Conservation (phyloP, 306 rosid species). For the Parietaria judaica region DNA sequence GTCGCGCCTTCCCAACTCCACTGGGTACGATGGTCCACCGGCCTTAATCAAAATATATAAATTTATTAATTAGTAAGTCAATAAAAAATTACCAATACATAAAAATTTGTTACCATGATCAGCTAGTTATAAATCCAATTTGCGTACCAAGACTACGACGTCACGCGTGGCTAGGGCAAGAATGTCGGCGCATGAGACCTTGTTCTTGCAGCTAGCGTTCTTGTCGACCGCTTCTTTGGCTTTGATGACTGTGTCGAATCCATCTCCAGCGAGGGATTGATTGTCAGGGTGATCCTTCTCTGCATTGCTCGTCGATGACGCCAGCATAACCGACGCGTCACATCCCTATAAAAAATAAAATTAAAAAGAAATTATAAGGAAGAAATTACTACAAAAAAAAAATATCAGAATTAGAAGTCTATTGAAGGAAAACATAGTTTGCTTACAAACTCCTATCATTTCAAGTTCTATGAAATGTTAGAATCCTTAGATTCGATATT, state of each 20-base stretch:
- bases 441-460: no score
- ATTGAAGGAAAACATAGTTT: no score
- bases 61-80: no score
- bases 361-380: background rate
- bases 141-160: constrained; percentile 25
- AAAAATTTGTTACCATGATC: no score
- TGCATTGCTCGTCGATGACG: constrained; percentile 22
- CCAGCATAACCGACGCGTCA: constrained; percentile 31
- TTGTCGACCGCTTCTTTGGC: constrained; percentile 37
- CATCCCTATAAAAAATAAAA: constrained; percentile 22
- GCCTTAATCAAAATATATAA: constrained; percentile 7
- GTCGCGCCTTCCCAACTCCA: constrained; percentile 36
- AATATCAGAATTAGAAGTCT: no score
- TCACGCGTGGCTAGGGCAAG: constrained; percentile 40
- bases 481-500: no score
- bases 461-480: no score
- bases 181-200: constrained; percentile 38
- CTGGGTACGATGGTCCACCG: constrained; percentile 29
- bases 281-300: constrained; percentile 41
- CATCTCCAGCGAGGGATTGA: constrained; percentile 38
- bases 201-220: constrained; percentile 25
- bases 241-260: constrained; percentile 37
- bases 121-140: no score
- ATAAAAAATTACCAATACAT: no score
- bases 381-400: no score